A percentile compares a stretch with the other conserved stretches of the same genome.
These are phyloP conservation scores for Phyllachora maydis DNA, from an alignment of 2,329 filamentous ascomycete genomes.

Conservation along the genomic window DNA sequence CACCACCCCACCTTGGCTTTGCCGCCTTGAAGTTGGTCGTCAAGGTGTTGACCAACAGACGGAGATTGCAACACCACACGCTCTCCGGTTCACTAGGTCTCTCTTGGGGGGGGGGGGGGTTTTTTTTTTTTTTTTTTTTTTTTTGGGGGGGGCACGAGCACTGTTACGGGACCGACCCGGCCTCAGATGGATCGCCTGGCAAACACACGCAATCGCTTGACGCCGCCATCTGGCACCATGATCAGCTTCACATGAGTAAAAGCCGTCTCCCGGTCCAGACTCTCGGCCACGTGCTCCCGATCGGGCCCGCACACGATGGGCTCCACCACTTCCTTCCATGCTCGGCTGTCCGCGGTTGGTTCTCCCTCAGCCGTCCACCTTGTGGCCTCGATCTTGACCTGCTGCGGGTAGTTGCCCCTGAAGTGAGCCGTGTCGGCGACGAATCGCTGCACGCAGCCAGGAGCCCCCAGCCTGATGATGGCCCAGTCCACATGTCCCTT, in stretches of 20 bases:
- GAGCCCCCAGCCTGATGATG: constrained; percentile 52
- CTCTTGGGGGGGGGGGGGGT: too few relatives aligned
- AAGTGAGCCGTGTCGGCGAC: constrained; percentile 70
- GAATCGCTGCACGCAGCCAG: constrained; percentile 42
- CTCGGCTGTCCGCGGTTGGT: constrained; percentile 31
- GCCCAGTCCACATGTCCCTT: constrained; percentile 62
- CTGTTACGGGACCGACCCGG: too few relatives aligned
- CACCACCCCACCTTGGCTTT: too few relatives aligned
- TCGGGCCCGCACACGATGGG: constrained; percentile 54
- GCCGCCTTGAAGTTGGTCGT: too few relatives aligned
- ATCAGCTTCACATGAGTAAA: constrained; percentile 79
- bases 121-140: too few relatives aligned
- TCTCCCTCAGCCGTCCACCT: constrained; percentile 27
- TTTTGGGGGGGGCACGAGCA: too few relatives aligned
- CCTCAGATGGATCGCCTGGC: constrained; percentile 31
- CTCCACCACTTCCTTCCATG: constrained; percentile 45
- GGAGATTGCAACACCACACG: too few relatives aligned
- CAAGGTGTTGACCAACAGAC: too few relatives aligned
- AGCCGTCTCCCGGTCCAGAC: constrained; percentile 29
- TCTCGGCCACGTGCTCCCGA: constrained; percentile 46
- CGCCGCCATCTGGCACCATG: constrained; percentile 83
- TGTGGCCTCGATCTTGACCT: constrained; percentile 45
- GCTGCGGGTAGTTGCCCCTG: constrained; percentile 65
- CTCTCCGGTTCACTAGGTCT: too few relatives aligned
- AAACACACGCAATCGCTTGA: constrained; percentile 68